phyloP scores from a whole-genome alignment of 306 rosid genomes.

The Begonia fuchsioides region DNA sequence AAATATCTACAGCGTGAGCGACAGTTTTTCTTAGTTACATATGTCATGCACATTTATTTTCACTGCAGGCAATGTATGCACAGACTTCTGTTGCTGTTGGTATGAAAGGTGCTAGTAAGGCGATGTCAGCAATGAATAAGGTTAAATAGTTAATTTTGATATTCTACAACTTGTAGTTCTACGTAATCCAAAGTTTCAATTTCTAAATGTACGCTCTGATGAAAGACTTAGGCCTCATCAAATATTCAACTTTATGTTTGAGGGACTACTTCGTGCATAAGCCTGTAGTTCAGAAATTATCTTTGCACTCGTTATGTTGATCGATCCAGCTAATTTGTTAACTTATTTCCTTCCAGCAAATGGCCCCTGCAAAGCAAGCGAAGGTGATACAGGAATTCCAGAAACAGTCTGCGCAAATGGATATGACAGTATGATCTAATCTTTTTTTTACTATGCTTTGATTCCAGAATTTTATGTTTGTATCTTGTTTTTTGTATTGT shows the following conservation, averaged over 20 bases:
- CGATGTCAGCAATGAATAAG: slow-evolving; percentile 97
- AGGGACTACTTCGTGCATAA: too few relatives aligned
- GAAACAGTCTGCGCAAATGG: slow-evolving; percentile 90
- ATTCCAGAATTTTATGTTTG: neutral
- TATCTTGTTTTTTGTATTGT: neutral
- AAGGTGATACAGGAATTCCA: slow-evolving; percentile 81
- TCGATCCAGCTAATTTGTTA: too few relatives aligned
- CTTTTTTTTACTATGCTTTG: neutral
- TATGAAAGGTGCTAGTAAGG: slow-evolving; percentile 97
- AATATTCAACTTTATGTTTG: too few relatives aligned
- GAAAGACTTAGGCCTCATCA: too few relatives aligned
- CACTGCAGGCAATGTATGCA: slow-evolving; percentile 69
- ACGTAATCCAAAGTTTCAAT: too few relatives aligned
- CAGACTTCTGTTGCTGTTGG: slow-evolving; percentile 92
- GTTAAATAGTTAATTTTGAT: slow-evolving; percentile 13
- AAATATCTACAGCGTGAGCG: too few relatives aligned
- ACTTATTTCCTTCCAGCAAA: slow-evolving; percentile 44
- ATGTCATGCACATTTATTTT: neutral
- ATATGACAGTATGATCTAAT: slow-evolving; percentile 41
- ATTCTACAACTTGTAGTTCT: too few relatives aligned
- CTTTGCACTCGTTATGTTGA: too few relatives aligned
- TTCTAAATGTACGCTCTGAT: too few relatives aligned
- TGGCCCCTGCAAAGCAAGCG: slow-evolving; percentile 90
- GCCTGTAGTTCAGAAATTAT: too few relatives aligned
- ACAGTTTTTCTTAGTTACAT: slow-evolving; percentile 5